Evolutionary conservation across 495 filamentous ascomycete genomes (phyloP), one percentile per base, ranked within the genome.

Genomic region (Chaetomium cochliodes): DNA sequence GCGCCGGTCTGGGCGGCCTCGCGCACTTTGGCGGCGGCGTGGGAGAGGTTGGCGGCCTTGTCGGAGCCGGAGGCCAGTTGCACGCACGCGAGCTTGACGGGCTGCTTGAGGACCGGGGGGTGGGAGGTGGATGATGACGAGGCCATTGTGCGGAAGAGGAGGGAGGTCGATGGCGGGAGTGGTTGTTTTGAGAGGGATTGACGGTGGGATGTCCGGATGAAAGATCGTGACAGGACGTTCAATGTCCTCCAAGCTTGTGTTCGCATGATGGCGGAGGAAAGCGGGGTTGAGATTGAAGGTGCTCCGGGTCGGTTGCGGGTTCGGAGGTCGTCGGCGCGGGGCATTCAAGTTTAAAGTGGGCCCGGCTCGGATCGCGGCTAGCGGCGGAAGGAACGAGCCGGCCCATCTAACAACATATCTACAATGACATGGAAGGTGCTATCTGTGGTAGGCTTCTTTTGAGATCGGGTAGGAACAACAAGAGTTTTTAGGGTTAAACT

Each of bases 41-140:
- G 87, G 15, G 81, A 69, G 65, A 99, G 92, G 78, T 99, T 99
- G 44, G 80, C 78, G 47, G 86, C 59, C 80, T 99, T 99, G 79
- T 96, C 90, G 69, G 86, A 75, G 67, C 91, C 90, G 61, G 85
- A 86, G 65, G 90, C 88, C 26, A 96, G 83, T 73, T 96, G 92
- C 63, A 94, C 83, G 70, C 91, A 80, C n/a, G 90, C 90, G 22
- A 96, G 80, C 79, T 91, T 96, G 61, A 92, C 76, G 20, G 90
- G 87, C 68, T 90, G 80, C 73, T 89, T 86, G 66, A 96, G 81
- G 50, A 81, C 71, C 22, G 88, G 78, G 15, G 79, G 66, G 52
- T 82, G 74, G 78, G 89, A 87, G 44, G 73, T 50, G 41, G 41
- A 16, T 47, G 44, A 72, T 4, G 71, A 69, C 16, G 72, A 69